phyloP scores from a whole-genome alignment of 169 alveolate species.

The Cryptosporidium sp. region DNA sequence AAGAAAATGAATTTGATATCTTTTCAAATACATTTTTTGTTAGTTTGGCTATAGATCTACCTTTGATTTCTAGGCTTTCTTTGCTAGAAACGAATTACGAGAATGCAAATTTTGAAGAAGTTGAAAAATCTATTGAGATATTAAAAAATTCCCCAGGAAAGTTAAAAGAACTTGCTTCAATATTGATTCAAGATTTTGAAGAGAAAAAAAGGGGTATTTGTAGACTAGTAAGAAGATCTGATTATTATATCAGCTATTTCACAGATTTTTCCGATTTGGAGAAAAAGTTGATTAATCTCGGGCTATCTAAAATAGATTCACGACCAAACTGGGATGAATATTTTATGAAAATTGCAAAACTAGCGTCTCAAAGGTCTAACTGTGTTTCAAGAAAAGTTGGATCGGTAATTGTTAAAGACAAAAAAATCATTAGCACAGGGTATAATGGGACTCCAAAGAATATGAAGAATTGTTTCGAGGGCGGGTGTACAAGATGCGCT shows the following conservation, averaged over 20 bases:
- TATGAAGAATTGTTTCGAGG: constrained; percentile 84
- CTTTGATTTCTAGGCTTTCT: neutral
- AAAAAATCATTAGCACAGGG: constrained; percentile 87
- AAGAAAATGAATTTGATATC: constrained; percentile 24
- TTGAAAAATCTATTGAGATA: neutral
- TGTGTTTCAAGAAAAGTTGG: constrained; percentile 89
- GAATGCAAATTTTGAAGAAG: too few species aligned
- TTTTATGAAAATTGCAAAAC: constrained; percentile 86
- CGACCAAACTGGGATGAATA: constrained; percentile 87
- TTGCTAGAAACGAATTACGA: neutral
- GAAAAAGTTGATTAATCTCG: neutral
- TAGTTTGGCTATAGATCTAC: constrained; percentile 32
- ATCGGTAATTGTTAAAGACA: constrained; percentile 83
- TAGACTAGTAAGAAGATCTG: constrained; percentile 18
- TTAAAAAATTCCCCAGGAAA: neutral
- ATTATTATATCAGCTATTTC: constrained; percentile 8
- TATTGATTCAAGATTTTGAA: constrained; percentile 10
- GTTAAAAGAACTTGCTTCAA: neutral
- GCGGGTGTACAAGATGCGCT: constrained; percentile 88
- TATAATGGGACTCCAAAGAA: constrained; percentile 90
- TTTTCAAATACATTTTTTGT: constrained; percentile 42
- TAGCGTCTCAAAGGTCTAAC: constrained; percentile 87
- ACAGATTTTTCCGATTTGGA: constrained; percentile 26
- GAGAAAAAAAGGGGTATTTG: neutral
- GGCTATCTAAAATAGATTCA: neutral